These are phyloP conservation scores for Neoascochyta sp. DNA, from an alignment of 2,329 filamentous ascomycete genomes.

Conservation along the genomic window DNA sequence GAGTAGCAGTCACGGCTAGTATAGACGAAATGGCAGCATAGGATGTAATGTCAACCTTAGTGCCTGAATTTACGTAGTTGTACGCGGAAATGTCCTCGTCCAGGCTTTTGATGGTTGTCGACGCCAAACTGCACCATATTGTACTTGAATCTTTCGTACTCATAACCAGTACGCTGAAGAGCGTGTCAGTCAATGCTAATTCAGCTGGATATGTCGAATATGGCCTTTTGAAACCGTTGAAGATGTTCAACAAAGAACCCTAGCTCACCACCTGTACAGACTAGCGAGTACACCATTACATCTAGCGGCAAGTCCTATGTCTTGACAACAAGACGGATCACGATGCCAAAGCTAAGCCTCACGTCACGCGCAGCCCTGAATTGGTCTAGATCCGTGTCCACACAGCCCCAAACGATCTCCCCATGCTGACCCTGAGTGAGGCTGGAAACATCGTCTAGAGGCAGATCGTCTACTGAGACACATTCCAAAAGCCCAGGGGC, in stretches of 20 bases:
- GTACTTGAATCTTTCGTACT: too few relatives aligned
- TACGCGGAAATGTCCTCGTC: too few relatives aligned
- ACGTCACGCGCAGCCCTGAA: too few relatives aligned
- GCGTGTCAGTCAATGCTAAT: conserved; percentile 11
- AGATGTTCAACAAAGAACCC: conserved; percentile 30
- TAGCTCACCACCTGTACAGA: conserved; percentile 20
- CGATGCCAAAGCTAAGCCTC: conserved; percentile 39
- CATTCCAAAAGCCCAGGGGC: conserved; percentile 18
- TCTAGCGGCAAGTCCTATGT: conserved; percentile 9
- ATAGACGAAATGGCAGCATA: too few relatives aligned
- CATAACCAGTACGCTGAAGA: conserved; percentile 8
- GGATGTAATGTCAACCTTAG: too few relatives aligned
- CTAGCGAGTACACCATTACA: conserved; percentile 10
- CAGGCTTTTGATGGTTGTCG: too few relatives aligned
- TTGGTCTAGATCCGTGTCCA: too few relatives aligned
- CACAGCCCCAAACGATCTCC: too few relatives aligned
- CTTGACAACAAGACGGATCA: conserved; percentile 37
- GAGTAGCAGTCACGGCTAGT: too few relatives aligned
- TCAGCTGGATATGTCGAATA: conserved; percentile 3
- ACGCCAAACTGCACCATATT: too few relatives aligned
- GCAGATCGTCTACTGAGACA: conserved; percentile 54
- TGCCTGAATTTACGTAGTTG: too few relatives aligned
- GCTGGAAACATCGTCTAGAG: conserved; percentile 56
- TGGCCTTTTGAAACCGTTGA: conserved; percentile 20
- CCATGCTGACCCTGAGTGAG: conserved; percentile 48